Evolutionary conservation across 345 rosid genomes (phyloP).

Genomic region (Diplotaxis tenuifolia): DNA sequence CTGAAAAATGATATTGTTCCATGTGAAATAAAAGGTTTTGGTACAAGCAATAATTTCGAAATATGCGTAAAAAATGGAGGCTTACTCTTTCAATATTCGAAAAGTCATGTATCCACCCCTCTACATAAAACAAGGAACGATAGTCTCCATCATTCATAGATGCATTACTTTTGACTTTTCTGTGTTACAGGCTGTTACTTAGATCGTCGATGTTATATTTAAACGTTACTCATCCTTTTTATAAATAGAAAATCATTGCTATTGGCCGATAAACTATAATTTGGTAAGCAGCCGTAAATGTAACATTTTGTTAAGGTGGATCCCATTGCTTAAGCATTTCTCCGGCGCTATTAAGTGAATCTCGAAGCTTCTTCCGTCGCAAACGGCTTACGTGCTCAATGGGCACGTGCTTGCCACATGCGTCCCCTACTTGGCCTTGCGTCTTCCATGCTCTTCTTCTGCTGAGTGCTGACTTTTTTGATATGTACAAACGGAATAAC

Average conservation of each 20-base stretch:
- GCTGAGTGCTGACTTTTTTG: not conserved
- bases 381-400: constrained; percentile 15
- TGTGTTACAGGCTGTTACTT: not conserved
- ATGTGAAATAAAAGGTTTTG: not conserved
- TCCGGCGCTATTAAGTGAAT: constrained; percentile 11
- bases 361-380: constrained; percentile 24
- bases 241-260: not conserved
- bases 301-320: not conserved
- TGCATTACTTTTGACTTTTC: not conserved
- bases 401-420: constrained; percentile 31
- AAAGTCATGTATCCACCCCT: not conserved
- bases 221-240: not conserved
- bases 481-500: not conserved
- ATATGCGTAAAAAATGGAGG: too few relatives aligned
- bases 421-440: constrained; percentile 7
- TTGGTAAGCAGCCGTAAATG: not conserved
- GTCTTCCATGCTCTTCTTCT: constrained; percentile 15
- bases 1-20: not conserved
- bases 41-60: too few relatives aligned
- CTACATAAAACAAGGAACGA: not conserved
- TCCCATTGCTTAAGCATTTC: not conserved
- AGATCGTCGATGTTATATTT: not conserved
- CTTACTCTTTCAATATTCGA: not conserved
- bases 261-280: not conserved
- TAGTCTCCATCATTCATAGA: not conserved